These are phyloP conservation scores for Discostella stelligeroides DNA, from an alignment of 108 stramenopile species.

Conservation along the genomic window DNA sequence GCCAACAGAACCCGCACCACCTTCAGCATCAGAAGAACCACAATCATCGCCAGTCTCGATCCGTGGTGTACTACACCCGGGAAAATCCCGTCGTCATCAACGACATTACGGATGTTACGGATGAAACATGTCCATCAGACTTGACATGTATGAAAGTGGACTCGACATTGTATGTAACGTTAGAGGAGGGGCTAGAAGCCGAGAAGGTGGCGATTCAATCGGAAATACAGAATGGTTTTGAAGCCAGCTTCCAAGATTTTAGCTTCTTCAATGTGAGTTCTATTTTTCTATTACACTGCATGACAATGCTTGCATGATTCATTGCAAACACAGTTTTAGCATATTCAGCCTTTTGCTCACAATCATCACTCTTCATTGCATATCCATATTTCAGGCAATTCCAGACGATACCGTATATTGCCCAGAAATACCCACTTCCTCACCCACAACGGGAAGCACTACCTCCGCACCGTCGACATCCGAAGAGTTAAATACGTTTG, in stretches of 20 bases:
- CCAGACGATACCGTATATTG: not conserved
- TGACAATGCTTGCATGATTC: no score
- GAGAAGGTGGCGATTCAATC: conserved; percentile 21
- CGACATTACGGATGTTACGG: conserved; percentile 37
- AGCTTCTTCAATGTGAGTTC: conserved; percentile 50
- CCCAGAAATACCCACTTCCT: not conserved
- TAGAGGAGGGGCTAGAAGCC: conserved; percentile 64
- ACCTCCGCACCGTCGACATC: not conserved
- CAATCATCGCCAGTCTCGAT: not conserved
- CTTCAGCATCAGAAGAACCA: not conserved
- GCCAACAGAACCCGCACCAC: not conserved
- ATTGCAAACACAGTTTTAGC: no score
- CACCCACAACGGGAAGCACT: not conserved
- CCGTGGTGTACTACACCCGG: conserved; percentile 1
- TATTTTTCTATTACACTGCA: not conserved
- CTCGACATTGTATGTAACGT: conserved; percentile 42
- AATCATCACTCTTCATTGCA: not conserved
- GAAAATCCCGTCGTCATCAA: conserved; percentile 43
- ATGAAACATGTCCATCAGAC: conserved; percentile 41
- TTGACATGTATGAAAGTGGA: conserved; percentile 47
- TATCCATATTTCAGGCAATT: not conserved
- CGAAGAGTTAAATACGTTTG: no score
- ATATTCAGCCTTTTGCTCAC: not conserved
- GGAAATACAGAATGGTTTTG: conserved; percentile 46
- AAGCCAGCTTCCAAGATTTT: conserved; percentile 45